Conservation (phyloP, 1,284 basidiomycete genomes). For the Cutaneotrichosporon arboriforme region DNA sequence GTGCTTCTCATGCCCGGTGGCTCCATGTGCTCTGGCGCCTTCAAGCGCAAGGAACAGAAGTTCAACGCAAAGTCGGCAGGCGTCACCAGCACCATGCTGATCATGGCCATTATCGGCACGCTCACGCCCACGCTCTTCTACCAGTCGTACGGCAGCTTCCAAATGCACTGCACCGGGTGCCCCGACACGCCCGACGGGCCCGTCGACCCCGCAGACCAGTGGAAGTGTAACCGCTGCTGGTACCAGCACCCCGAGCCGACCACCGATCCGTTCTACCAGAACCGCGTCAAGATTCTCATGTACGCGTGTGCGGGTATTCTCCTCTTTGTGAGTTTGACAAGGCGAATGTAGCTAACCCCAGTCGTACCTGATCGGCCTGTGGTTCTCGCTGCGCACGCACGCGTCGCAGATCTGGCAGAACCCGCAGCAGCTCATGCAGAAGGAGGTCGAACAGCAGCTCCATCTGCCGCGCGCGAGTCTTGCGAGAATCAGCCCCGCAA, state of each 20-base stretch:
- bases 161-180: constrained; percentile 88
- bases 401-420: constrained; percentile 99
- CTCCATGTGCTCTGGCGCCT: constrained; percentile 93
- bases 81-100: constrained; percentile 98
- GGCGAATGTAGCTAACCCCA: constrained; percentile 39
- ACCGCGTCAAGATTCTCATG: constrained; percentile 87
- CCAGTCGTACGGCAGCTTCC: constrained; percentile 95
- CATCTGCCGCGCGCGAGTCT: constrained; percentile 29
- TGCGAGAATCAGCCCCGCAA: constrained; percentile 53
- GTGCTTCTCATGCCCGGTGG: constrained; percentile 94
- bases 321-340: constrained; percentile 64
- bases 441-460: constrained; percentile 53
- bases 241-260: constrained; percentile 92
- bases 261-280: constrained; percentile 92
- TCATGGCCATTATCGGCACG: constrained; percentile 99
- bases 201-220: constrained; percentile 53
- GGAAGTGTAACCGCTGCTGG: constrained; percentile 87
- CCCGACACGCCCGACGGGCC: constrained; percentile 49
- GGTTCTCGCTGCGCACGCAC: constrained; percentile 98
- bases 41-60: constrained; percentile 87
- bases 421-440: constrained; percentile 74
- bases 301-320: constrained; percentile 88
- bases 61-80: constrained; percentile 98
- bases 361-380: constrained; percentile 95
- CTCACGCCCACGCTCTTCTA: constrained; percentile 96